Conservation (phyloP, 2,329 filamentous ascomycete species). For the Fusarium verticillioides region DNA sequence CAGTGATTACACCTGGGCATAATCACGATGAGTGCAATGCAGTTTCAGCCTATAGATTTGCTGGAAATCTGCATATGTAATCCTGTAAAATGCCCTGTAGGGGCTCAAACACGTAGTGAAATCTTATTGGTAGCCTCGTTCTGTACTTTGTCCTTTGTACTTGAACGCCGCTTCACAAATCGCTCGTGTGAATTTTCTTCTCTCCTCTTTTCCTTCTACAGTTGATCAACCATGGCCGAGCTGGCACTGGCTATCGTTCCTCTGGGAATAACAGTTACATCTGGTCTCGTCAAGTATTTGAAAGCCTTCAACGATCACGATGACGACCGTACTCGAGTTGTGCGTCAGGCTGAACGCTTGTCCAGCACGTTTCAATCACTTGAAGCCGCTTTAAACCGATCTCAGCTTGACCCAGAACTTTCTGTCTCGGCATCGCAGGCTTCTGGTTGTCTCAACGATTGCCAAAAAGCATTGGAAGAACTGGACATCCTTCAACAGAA, state of each 20-base stretch:
- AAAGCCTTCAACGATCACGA: neutral
- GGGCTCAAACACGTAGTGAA: rapidly evolving
- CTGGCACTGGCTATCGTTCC: rapidly evolving
- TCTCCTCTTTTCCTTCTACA: rapidly evolving
- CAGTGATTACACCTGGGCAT: neutral
- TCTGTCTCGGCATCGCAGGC: neutral
- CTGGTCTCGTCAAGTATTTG: neutral
- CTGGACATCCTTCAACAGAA: neutral
- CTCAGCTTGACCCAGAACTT: neutral
- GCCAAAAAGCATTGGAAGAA: neutral
- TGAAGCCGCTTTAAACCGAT: rapidly evolving
- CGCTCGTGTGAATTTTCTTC: rapidly evolving
- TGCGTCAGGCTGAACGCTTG: neutral
- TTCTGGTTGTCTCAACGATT: rapidly evolving
- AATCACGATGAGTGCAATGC: rapidly evolving
- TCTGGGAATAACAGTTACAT: rapidly evolving
- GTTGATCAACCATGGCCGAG: rapidly evolving
- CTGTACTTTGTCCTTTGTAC: neutral
- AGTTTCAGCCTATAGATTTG: rapidly evolving
- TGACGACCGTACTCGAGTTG: neutral
- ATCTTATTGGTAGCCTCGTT: neutral
- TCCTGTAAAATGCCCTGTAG: rapidly evolving
- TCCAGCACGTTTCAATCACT: neutral
- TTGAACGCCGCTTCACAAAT: rapidly evolving
- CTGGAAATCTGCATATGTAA: neutral